Evolutionary conservation across 2,329 filamentous ascomycete genomes (phyloP).

Genomic region (Xylogone sp.): DNA sequence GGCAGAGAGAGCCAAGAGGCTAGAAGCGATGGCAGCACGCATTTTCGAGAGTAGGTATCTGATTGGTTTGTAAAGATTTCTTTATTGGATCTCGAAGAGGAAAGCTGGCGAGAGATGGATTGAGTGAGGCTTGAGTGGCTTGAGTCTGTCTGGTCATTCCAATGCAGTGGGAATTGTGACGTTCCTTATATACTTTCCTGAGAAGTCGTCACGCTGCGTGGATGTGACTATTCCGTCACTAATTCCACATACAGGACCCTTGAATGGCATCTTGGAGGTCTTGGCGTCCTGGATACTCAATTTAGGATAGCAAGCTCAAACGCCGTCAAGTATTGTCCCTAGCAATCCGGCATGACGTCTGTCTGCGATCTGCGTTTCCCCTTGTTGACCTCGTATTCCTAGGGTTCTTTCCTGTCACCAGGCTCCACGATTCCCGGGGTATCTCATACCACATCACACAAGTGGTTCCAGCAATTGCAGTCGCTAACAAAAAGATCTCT

Average conservation of each 20-base stretch:
- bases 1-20: slow-evolving; percentile 13
- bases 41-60: slow-evolving; percentile 12
- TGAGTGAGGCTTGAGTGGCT: neutral
- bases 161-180: neutral
- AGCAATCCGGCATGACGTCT: neutral
- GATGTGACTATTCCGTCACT: no score
- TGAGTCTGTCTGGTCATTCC: neutral
- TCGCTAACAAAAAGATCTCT: no score
- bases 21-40: slow-evolving; percentile 15
- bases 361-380: neutral
- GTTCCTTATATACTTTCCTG: neutral
- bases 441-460: no score
- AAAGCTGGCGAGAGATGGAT: neutral
- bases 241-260: no score
- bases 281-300: no score
- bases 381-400: neutral
- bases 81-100: neutral
- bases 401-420: neutral
- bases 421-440: no score
- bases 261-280: no score
- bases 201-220: neutral
- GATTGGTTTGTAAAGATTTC: neutral
- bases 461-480: no score
- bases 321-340: no score
- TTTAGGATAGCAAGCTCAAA: no score